A percentile compares a stretch with the other conserved stretches of the same genome.
Conservation (phyloP, 768 basidiomycete species). For the Clathrus columnatus region DNA sequence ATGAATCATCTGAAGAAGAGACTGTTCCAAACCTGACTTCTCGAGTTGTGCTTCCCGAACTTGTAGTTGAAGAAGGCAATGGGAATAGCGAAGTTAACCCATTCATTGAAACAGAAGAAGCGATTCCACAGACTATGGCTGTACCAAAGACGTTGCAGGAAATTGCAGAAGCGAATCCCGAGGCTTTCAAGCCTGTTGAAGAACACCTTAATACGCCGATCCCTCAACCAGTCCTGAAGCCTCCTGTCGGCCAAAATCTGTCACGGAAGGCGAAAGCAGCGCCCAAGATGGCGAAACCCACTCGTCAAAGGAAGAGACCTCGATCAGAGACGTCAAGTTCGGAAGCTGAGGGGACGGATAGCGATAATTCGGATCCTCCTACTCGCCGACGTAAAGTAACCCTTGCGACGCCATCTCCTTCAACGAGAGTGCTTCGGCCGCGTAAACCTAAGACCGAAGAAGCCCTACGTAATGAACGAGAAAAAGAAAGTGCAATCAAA, state of each 20-base stretch:
- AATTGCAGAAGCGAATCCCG: slow-evolving; percentile 40
- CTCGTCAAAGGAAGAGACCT: slow-evolving; percentile 8
- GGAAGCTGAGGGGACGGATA: not conserved
- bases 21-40: not conserved
- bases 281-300: not conserved
- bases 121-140: slow-evolving; percentile 12
- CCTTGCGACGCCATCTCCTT: slow-evolving; percentile 17
- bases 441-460: slow-evolving; percentile 45
- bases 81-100: slow-evolving; percentile 16
- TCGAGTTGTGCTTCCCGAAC: not conserved
- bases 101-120: slow-evolving; percentile 15
- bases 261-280: slow-evolving; percentile 7
- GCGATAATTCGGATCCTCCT: not conserved
- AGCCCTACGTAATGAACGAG: slow-evolving; percentile 39
- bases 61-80: not conserved
- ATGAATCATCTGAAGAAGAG: not conserved
- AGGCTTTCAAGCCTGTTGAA: slow-evolving; percentile 6
- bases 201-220: not conserved
- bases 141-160: slow-evolving; percentile 57
- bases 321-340: not conserved
- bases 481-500: slow-evolving; percentile 41
- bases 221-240: not conserved
- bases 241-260: not conserved
- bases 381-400: not conserved
- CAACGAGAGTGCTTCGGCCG: slow-evolving; percentile 50